Evolutionary conservation across 306 rosid genomes (phyloP).

Genomic region (Gastrolobium villosum): DNA sequence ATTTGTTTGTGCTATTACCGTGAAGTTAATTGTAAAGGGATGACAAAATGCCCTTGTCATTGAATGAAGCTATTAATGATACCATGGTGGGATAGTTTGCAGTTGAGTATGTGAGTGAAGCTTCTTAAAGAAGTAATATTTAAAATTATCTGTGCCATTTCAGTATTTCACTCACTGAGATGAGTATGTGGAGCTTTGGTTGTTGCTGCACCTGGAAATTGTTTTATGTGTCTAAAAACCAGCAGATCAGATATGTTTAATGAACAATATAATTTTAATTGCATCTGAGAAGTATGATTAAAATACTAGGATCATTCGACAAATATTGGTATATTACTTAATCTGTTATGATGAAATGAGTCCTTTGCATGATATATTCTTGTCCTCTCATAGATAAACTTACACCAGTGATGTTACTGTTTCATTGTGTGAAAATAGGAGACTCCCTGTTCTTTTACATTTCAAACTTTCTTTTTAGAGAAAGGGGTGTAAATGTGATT

Average conservation of each 20-base stretch:
- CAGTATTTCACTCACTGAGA: neutral
- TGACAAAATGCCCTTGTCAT: neutral
- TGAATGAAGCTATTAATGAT: neutral
- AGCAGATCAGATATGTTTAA: slow-evolving; percentile 3
- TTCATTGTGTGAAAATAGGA: neutral
- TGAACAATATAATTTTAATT: neutral
- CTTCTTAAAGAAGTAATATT: slow-evolving; percentile 14
- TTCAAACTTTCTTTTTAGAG: slow-evolving; percentile 15
- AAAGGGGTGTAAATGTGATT: neutral
- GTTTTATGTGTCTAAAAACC: neutral
- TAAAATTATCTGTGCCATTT: neutral
- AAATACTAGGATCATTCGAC: neutral
- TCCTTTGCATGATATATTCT: slow-evolving; percentile 9
- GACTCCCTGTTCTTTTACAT: neutral
- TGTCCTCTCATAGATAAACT: slow-evolving; percentile 7
- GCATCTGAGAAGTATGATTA: neutral
- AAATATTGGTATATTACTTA: neutral
- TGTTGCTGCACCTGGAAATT: neutral
- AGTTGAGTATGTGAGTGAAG: slow-evolving; percentile 24
- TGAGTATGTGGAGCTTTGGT: slow-evolving; percentile 5
- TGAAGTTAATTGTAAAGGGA: neutral
- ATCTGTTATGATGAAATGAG: neutral
- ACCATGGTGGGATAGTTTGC: neutral
- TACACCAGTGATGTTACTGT: neutral
- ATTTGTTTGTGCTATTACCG: slow-evolving; percentile 2